Base-by-base conservation (phyloP, 179 eudicot genomes). In the Nepenthes alata region DNA sequence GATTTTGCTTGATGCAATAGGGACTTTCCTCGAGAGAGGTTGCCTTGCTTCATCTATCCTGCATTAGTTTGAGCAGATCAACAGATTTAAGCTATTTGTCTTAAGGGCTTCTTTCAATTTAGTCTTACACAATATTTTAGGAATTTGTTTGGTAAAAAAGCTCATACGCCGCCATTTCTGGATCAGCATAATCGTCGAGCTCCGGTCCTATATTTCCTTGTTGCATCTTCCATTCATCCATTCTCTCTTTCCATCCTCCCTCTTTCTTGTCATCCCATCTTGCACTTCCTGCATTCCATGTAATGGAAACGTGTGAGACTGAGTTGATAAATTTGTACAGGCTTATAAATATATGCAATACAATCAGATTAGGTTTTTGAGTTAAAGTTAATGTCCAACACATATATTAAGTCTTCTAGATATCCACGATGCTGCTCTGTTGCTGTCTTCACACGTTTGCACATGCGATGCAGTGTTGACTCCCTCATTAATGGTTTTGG, bases 11-110 rank as follows among this genome's bases (percentile, higher is more conserved):
- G 97, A 89, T 68, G 97, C 95, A 62, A 89, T 85, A 1, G 97
- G 97, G 52, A 89, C 86, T 67, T 89, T 89, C 70, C 97, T 81
- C 48, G 97, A 89, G 37, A 89, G 73, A 38, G 97, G 97, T 69
- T 89, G 97, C 74, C 97, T 85, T 51, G 95, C 91, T 78, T 87
- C 97, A 67, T 89, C 97, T 61, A 81, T 51, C 81, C 97, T 89
- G 80, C 71, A 78, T 58, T 52, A 34, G 49, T 67, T 69, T 38
- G 47, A 54, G 58, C 38, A 65, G 10, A 68, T 57, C 74, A 61
- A 58, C 61, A 41, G 38, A 39, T 44, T 11, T 41, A 64, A 72
- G 51, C 36, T 44, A 6, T 34, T 54, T 11, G 36, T 6, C 13
- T 5, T 16, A 53, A 37, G 10, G 8, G 11, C 25, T n/a, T 55